Evolutionary conservation across 2,329 filamentous ascomycete genomes (phyloP).

Genomic region (Sporothrix pseudoabietina): DNA sequence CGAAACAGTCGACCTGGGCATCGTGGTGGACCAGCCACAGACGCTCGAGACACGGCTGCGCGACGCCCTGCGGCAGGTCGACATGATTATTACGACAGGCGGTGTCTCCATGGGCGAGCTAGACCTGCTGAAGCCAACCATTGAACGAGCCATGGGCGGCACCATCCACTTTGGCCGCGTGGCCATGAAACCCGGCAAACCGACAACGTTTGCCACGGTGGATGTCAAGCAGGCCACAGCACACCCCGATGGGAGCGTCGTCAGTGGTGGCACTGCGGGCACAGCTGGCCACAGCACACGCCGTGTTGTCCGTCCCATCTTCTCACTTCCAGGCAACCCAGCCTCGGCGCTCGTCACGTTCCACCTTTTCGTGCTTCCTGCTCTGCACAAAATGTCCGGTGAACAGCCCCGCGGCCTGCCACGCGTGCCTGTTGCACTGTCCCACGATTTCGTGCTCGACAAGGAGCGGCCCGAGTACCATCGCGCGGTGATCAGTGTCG

Average conservation of each 20-base stretch:
- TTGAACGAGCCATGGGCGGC: constrained; percentile 85
- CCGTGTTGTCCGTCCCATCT: constrained; percentile 70
- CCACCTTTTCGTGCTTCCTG: constrained; percentile 89
- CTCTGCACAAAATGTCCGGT: constrained; percentile 76
- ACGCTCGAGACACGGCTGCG: constrained; percentile 77
- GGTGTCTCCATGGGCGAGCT: constrained; percentile 98
- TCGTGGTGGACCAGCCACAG: constrained; percentile 73
- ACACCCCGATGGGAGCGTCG: constrained; percentile 37
- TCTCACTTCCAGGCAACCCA: constrained; percentile 91
- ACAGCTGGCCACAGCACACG: not conserved
- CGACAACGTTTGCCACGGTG: constrained; percentile 92
- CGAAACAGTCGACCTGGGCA: constrained; percentile 79
- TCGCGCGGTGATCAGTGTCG: constrained; percentile 71
- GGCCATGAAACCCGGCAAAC: constrained; percentile 97
- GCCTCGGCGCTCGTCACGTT: constrained; percentile 91
- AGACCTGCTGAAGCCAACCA: constrained; percentile 92
- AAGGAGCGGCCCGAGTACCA: constrained; percentile 83
- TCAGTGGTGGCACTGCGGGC: too few relatives aligned
- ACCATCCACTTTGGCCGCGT: constrained; percentile 96
- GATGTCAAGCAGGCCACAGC: constrained; percentile 64
- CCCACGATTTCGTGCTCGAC: constrained; percentile 74
- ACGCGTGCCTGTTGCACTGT: constrained; percentile 68
- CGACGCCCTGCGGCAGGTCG: constrained; percentile 69
- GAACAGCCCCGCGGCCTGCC: constrained; percentile 69
- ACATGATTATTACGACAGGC: constrained; percentile 87